A percentile compares a stretch with the other conserved stretches of the same genome.
Conservation (phyloP, 1,284 basidiomycete genomes). For the Hypsizygus ulmarius region DNA sequence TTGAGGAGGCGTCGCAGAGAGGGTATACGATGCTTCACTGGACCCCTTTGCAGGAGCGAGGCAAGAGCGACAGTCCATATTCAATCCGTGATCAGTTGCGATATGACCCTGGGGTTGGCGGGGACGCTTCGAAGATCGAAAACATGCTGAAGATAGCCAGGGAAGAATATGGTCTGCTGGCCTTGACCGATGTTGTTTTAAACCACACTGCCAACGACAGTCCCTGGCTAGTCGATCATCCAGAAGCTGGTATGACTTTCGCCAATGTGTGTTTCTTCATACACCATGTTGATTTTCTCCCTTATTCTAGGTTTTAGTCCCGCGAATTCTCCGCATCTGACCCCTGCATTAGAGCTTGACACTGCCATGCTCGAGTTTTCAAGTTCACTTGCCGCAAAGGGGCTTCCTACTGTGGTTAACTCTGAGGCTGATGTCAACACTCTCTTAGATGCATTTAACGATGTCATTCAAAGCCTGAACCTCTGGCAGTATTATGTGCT, state of each 20-base stretch:
- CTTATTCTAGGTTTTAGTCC: slow-evolving; percentile 74
- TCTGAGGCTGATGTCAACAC: slow-evolving; percentile 67
- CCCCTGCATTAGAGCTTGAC: slow-evolving; percentile 86
- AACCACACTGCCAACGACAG: slow-evolving; percentile 96
- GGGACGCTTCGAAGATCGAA: slow-evolving; percentile 45
- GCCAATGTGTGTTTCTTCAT: background rate
- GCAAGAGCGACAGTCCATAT: slow-evolving; percentile 87
- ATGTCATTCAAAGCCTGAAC: slow-evolving; percentile 61
- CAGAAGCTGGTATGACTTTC: slow-evolving; percentile 76
- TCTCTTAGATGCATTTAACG: slow-evolving; percentile 63
- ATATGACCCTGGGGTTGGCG: slow-evolving; percentile 77
- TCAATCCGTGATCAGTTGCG: slow-evolving; percentile 84
- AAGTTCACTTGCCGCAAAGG: slow-evolving; percentile 54
- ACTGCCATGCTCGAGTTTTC: slow-evolving; percentile 82
- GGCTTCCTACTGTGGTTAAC: slow-evolving; percentile 69
- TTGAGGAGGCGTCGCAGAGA: slow-evolving; percentile 78
- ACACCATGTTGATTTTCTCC: slow-evolving; percentile 11
- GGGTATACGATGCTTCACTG: slow-evolving; percentile 98
- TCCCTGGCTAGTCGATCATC: slow-evolving; percentile 88
- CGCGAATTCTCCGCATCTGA: slow-evolving; percentile 84
- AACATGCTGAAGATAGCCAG: slow-evolving; percentile 66
- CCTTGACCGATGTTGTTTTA: slow-evolving; percentile 89
- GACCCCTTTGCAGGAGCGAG: slow-evolving; percentile 89
- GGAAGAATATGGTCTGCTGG: slow-evolving; percentile 84
- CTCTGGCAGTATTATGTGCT: slow-evolving; percentile 94